Base-by-base conservation (phyloP, 108 stramenopile genomes). In the Cyclotella sp. region DNA sequence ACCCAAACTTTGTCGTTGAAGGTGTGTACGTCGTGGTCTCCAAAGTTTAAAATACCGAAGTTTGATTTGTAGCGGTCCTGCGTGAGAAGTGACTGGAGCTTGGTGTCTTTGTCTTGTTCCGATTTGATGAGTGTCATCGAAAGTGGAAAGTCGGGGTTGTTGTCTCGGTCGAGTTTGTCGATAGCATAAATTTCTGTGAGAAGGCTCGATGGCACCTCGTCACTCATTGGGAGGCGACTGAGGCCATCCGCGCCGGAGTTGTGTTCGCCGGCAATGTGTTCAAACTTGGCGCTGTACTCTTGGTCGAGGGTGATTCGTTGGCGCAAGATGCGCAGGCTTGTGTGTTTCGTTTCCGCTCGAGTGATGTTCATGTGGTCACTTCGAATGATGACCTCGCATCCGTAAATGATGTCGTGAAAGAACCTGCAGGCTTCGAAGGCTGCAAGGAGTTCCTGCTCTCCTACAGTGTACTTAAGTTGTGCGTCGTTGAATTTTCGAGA, bases 161-260 rank as follows among this genome's bases (percentile, higher is more conserved):
- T 42, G 11, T 40, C 63, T 6, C 63, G 30, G 16, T 63, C 63
- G 15, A 63, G 63, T 9, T 67, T 49, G 65, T 49, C 45, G 24
- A 67, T 46, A 47, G 46, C 44, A 49, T 46, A 67, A 9, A 67
- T 16, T 8, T 67, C 44, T 46, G 16, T 46, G 2, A 6, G 0
- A 11, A 28, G 15, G 4, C 21, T 39, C 1, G 42, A 19, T 13
- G 55, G 57, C 26, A 71, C 24, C 0, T 43, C 43, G 42, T 73
- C 52, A 0, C 24, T 12, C 73, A 73, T 73, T 42, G 42, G 44
- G 1, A 64, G 63, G 22, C 29, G 62, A 39, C 63, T 64, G 12
- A 73, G 63, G 0, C 63, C 62, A 39, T 73, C 63, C 4, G 49
- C 62, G 40, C 62, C 63, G 0, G 73, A 52, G 30, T 75, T 75